Evolutionary conservation across 371 early-diverging fungal species (phyloP), one percentile per base, ranked within the genome.

Genomic region (Mortierella sp.): DNA sequence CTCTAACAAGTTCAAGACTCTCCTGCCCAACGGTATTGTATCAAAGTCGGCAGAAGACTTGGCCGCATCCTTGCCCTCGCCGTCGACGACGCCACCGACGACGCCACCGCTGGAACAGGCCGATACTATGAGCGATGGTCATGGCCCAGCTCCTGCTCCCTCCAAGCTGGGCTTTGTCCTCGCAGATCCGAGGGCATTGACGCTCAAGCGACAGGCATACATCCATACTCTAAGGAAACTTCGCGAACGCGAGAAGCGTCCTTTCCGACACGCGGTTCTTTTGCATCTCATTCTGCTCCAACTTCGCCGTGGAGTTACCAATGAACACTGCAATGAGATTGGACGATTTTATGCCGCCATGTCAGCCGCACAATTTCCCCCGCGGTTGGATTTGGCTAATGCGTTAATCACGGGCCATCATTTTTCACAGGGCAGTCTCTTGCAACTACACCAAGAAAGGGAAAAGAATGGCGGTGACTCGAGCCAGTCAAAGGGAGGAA

Each of bases 311-410:
- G 70, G 65, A 1, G 27, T 64, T 12, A 43, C 70, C 28, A 48
- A 50, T 24, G 27, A 41, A 32, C 76, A 76, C 8, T 76, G 76
- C 30, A 37, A 48, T 2, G 76, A 76, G 54, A 64, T 76, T 50
- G 65, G 50, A 12, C 57, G 60, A 8, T 76, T 60, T 39, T 76
- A 76, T 47, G 51, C 37, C 12, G 26, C 64, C 41, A 57, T 76
- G 65, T 60, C 65, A 31, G 39, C 60, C 1, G 48, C 61, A 2
- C 61, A 69, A 32, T 64, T 64, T 26, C 32, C 76, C 5, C 47
- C 47, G n/a, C 48, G 58, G 34, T 47, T 65, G 37, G 70, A 65
- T 26, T 47, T 52, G 8, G 21, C 52, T 9, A 68, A 54, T 11
- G 27, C 53, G 2, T 59, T 49, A 50, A 9, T n/a, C 41, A 32